A percentile compares a stretch with the other conserved stretches of the same genome.
phyloP scores from a whole-genome alignment of 2,329 filamentous ascomycete species.

The Colletotrichum eleusines region DNA sequence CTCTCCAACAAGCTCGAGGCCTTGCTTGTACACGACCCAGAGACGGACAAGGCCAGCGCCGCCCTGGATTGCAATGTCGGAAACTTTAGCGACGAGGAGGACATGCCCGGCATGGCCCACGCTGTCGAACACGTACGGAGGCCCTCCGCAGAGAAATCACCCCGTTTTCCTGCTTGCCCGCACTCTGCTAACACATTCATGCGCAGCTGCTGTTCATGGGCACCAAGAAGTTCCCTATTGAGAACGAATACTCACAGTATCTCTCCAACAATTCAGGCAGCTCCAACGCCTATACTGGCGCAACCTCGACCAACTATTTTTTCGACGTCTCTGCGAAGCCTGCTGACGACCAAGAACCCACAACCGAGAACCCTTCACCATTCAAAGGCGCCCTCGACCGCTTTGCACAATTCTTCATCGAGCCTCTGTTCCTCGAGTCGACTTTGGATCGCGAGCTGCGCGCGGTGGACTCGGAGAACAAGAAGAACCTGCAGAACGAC shows the following conservation, averaged over 20 bases:
- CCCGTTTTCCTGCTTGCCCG: constrained; percentile 14
- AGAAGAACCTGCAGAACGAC: constrained; percentile 95
- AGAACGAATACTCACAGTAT: constrained; percentile 97
- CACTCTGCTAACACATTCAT: constrained; percentile 31
- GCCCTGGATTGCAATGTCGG: constrained; percentile 96
- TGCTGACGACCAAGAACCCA: constrained; percentile 68
- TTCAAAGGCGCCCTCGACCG: constrained; percentile 87
- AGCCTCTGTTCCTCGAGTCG: constrained; percentile 85
- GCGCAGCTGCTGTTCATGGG: constrained; percentile 91
- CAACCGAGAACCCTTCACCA: constrained; percentile 68
- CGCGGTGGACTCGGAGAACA: constrained; percentile 95
- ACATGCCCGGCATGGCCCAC: constrained; percentile 95
- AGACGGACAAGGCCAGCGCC: constrained; percentile 96
- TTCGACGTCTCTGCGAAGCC: constrained; percentile 92
- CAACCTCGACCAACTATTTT: constrained; percentile 96
- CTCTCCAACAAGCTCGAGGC: constrained; percentile 90
- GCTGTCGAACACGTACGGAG: constrained; percentile 85
- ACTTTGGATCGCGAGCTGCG: constrained; percentile 88
- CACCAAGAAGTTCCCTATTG: constrained; percentile 95
- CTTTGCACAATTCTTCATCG: constrained; percentile 94
- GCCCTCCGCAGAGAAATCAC: constrained; percentile 3
- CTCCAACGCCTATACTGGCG: constrained; percentile 94
- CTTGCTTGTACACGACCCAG: constrained; percentile 90
- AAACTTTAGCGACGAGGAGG: constrained; percentile 90
- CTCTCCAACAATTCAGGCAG: constrained; percentile 89